Base-by-base conservation (phyloP, 2,329 filamentous ascomycete genomes). In the Torrubiellomyces zombiae region DNA sequence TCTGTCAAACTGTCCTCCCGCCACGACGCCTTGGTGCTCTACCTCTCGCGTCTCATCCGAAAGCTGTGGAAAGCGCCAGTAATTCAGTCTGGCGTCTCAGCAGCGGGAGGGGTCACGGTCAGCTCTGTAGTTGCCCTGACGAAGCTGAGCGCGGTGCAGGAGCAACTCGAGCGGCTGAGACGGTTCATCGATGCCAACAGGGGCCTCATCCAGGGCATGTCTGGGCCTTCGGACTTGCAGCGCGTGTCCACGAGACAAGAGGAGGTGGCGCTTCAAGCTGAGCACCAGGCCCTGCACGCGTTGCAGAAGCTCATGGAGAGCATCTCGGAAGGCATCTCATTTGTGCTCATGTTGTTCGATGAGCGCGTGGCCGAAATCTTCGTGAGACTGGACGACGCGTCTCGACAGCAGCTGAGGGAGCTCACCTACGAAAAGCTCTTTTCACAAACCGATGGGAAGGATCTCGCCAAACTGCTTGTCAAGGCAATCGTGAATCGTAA, bases 401-500 rank as follows among this genome's bases (percentile, higher is more conserved):
- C 75, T 1, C 75, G 75, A 31, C 63, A 74, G 34, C 67, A 72
- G 30, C 70, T 92, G 26, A 65, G 69, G 30, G 67, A 75, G 18
- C 63, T 98, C 26, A 94, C 82, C 0, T 98, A 81, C 42, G 82
- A 95, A 47, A 67, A 70, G 22, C 67, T 98, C 0, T 95, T 98
- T 48, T 79, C 81, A 4, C 72, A 76, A 20, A 53, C 64, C 5
- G 63, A 72, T 11, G 89, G 89, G 16, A 82, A 82, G 38, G 82
- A 93, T 8, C 67, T 95, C 14, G 91, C 86, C 3, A 94, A 93
- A 50, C 68, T 93, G 28, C 62, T 98, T 2, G 89, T 98, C 28
- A 98, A 95, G 49, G 83, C 86, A 1, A 95, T 98, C 42, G 89
- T 98, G 27, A 95, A 95, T 48, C 75, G 85, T 41, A 98, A 93